These are phyloP conservation scores for Trifolium fragiferum DNA, from an alignment of 306 rosid genomes.

Conservation along the genomic window DNA sequence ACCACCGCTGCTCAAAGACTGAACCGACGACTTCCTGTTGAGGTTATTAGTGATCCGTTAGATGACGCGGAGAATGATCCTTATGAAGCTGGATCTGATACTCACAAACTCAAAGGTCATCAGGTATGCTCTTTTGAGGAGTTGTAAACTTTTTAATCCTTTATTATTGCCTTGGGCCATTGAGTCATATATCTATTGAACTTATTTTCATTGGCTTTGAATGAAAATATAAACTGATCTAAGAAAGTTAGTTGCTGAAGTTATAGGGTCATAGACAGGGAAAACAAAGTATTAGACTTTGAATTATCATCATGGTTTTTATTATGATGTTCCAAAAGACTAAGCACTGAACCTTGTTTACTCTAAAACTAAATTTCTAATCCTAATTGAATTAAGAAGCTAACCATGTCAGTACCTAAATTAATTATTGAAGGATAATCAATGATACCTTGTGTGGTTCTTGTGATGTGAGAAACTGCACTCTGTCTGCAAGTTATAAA, in stretches of 20 bases:
- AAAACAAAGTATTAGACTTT: not conserved
- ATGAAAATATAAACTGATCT: slow-evolving; percentile 13
- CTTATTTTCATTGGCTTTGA: slow-evolving; percentile 16
- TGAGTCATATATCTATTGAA: slow-evolving; percentile 10
- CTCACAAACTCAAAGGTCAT: slow-evolving; percentile 76
- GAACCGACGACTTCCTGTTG: slow-evolving; percentile 67
- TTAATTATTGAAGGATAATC: not conserved
- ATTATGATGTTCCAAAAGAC: not conserved
- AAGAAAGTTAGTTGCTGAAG: slow-evolving; percentile 6
- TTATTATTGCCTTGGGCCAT: slow-evolving; percentile 3
- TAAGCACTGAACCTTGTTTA: not conserved
- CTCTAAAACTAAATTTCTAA: not conserved
- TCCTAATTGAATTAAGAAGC: not conserved
- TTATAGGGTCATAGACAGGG: slow-evolving; percentile 2
- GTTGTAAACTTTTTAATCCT: slow-evolving; percentile 1
- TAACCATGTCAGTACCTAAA: not conserved
- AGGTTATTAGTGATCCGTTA: slow-evolving; percentile 80
- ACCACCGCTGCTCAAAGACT: slow-evolving; percentile 68
- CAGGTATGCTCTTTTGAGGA: slow-evolving; percentile 64
- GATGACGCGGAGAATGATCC: slow-evolving; percentile 77
- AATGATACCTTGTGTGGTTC: not conserved
- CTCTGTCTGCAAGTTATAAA: not conserved
- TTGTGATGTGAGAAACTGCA: not conserved
- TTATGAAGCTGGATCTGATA: slow-evolving; percentile 79
- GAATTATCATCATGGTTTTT: not conserved